phyloP scores from a whole-genome alignment of 2,329 filamentous ascomycete species.

The Leptoxyphium fumago region DNA sequence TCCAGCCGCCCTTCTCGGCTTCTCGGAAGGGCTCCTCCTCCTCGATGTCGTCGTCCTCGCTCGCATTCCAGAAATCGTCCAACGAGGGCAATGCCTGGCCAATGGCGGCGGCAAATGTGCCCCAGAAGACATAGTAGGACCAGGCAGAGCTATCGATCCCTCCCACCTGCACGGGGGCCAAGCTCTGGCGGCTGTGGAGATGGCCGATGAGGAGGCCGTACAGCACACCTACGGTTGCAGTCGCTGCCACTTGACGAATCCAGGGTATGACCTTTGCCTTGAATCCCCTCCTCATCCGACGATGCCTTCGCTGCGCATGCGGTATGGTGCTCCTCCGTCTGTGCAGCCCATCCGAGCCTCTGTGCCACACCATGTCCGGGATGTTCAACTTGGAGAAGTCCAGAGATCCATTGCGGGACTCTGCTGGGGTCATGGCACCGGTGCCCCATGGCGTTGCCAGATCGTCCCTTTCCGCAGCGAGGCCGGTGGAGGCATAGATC shows the following conservation, averaged over 20 bases:
- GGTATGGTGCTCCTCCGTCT: constrained; percentile 13
- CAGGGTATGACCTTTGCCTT: constrained; percentile 30
- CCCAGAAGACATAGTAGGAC: constrained; percentile 70
- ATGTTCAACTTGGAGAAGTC: constrained; percentile 12
- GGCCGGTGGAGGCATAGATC: constrained; percentile 63
- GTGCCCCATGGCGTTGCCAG: constrained; percentile 52
- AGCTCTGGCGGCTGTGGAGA: constrained; percentile 54
- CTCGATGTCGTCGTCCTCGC: constrained; percentile 24
- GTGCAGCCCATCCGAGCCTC: constrained; percentile 8
- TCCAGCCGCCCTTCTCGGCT: constrained; percentile 40
- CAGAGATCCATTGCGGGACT: constrained; percentile 11
- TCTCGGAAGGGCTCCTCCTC: constrained; percentile 2
- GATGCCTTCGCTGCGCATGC: constrained; percentile 6
- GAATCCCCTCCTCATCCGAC: constrained; percentile 10
- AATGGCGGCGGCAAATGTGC: constrained; percentile 58
- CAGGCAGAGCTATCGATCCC: constrained; percentile 41
- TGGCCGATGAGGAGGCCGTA: constrained; percentile 74
- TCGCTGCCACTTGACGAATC: constrained; percentile 27
- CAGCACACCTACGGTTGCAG: constrained; percentile 66
- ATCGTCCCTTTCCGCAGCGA: constrained; percentile 39
- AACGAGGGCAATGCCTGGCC: constrained; percentile 75
- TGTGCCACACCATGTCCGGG: constrained; percentile 11
- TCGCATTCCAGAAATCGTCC: constrained; percentile 55
- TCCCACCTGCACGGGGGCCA: constrained; percentile 48
- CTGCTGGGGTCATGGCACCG: constrained; percentile 52